Evolutionary conservation across 805 yeast species (phyloP).

Genomic region (Ogataea sp.): DNA sequence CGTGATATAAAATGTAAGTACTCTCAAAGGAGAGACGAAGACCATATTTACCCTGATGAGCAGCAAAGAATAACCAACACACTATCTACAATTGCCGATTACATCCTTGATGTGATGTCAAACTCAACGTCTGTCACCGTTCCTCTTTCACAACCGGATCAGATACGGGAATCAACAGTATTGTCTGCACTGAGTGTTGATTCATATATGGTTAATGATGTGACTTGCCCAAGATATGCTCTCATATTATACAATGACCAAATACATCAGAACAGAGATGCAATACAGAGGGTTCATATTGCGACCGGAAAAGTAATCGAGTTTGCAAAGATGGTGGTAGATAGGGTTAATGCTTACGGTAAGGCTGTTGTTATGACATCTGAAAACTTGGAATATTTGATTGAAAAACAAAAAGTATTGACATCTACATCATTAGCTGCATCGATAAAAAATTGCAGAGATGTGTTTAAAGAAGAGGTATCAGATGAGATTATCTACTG

Average conservation of each 20-base stretch:
- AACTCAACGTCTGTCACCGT: slow-evolving; percentile 33
- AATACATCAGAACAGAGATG: slow-evolving; percentile 66
- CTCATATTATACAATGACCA: slow-evolving; percentile 74
- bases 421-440: slow-evolving; percentile 59
- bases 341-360: slow-evolving; percentile 54
- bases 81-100: slow-evolving; percentile 45
- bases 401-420: slow-evolving; percentile 47
- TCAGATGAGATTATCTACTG: slow-evolving; percentile 63
- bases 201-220: slow-evolving; percentile 37
- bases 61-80: slow-evolving; percentile 28
- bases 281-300: slow-evolving; percentile 51
- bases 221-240: slow-evolving; percentile 41
- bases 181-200: slow-evolving; percentile 20
- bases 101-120: slow-evolving; percentile 51
- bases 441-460: slow-evolving; percentile 59
- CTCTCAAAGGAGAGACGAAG: slow-evolving; percentile 19
- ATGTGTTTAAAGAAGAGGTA: slow-evolving; percentile 74
- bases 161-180: slow-evolving; percentile 18
- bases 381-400: slow-evolving; percentile 36
- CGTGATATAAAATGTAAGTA: slow-evolving; percentile 42
- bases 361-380: slow-evolving; percentile 63
- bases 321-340: slow-evolving; percentile 68
- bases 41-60: too few species aligned
- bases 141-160: slow-evolving; percentile 14
- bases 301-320: slow-evolving; percentile 58